Percentiles rank a stretch among this genome's conserved stretches.
phyloP scores from a whole-genome alignment of 768 basidiomycete species.

The Heimioporus sp. region DNA sequence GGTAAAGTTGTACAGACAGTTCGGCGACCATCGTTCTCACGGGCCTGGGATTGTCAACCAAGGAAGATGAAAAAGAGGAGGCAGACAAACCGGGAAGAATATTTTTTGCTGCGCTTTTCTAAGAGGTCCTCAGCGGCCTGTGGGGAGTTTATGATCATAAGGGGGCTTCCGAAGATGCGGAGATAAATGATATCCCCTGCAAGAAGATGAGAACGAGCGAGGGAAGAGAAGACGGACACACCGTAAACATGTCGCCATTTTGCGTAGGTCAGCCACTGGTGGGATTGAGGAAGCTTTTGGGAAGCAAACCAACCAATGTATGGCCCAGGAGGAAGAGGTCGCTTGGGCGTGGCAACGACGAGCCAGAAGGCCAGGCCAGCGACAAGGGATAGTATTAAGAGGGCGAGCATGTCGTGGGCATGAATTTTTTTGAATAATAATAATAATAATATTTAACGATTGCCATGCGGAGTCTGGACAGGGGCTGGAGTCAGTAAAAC shows the following conservation, averaged over 20 bases:
- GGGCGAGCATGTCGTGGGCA: neutral
- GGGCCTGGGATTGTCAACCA: conserved; percentile 26
- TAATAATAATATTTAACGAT: no score
- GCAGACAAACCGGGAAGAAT: conserved; percentile 35
- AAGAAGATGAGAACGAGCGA: neutral
- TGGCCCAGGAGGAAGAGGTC: conserved; percentile 41
- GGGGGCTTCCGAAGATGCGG: conserved; percentile 42
- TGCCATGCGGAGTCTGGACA: no score
- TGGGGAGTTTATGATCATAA: conserved; percentile 46
- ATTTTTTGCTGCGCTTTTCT: conserved; percentile 43
- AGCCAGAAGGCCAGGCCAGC: neutral
- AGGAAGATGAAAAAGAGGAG: neutral
- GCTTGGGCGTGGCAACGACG: conserved; percentile 1
- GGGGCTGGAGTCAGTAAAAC: no score
- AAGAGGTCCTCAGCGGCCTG: conserved; percentile 42
- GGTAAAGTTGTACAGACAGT: conserved; percentile 30
- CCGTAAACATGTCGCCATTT: conserved; percentile 45
- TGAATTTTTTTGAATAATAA: no score
- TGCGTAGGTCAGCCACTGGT: conserved; percentile 48
- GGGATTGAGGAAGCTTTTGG: conserved; percentile 31
- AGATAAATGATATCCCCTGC: conserved; percentile 49
- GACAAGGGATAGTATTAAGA: conserved; percentile 12
- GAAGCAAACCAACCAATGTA: conserved; percentile 36
- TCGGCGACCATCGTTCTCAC: conserved; percentile 42
- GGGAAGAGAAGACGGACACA: conserved; percentile 8